Evolutionary conservation across 345 rosid genomes (phyloP).

Genomic region (Pistacia atlantica): DNA sequence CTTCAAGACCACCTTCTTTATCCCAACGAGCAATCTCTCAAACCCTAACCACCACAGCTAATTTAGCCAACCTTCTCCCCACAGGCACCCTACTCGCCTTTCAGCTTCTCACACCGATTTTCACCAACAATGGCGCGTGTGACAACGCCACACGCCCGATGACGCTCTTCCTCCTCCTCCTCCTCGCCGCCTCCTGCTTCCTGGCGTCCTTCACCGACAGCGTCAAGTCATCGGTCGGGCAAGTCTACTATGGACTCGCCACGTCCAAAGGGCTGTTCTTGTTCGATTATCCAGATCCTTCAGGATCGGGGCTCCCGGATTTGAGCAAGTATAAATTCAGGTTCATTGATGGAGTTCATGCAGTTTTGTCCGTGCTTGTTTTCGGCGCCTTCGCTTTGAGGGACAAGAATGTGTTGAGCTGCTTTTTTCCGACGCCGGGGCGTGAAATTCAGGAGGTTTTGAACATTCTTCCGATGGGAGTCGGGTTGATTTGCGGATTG

Average conservation of each 20-base stretch:
- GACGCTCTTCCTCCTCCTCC: constrained; percentile 58
- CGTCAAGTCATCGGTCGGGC: constrained; percentile 57
- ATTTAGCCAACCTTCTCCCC: constrained; percentile 91
- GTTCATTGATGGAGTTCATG: constrained; percentile 67
- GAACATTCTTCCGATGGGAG: constrained; percentile 68
- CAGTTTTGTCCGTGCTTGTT: constrained; percentile 62
- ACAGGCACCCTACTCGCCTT: constrained; percentile 91
- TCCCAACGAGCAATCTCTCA: constrained; percentile 70
- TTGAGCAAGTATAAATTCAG: constrained; percentile 47
- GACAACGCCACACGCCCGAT: constrained; percentile 59
- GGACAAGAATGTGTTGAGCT: constrained; percentile 65
- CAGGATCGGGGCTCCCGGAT: constrained; percentile 48
- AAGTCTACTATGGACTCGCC: constrained; percentile 73
- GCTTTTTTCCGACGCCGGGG: constrained; percentile 71
- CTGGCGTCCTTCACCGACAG: constrained; percentile 81
- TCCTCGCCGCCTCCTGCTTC: constrained; percentile 75
- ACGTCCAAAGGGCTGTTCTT: constrained; percentile 70
- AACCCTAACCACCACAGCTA: constrained; percentile 77
- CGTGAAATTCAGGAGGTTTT: constrained; percentile 64
- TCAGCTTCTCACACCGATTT: constrained; percentile 74
- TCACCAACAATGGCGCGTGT: constrained; percentile 83
- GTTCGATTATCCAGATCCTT: constrained; percentile 62
- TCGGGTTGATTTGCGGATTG: constrained; percentile 70
- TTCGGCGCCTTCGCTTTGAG: constrained; percentile 73
- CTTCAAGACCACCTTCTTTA: constrained; percentile 36